phyloP scores from a whole-genome alignment of 345 rosid genomes.

The Clarkia xantiana region DNA sequence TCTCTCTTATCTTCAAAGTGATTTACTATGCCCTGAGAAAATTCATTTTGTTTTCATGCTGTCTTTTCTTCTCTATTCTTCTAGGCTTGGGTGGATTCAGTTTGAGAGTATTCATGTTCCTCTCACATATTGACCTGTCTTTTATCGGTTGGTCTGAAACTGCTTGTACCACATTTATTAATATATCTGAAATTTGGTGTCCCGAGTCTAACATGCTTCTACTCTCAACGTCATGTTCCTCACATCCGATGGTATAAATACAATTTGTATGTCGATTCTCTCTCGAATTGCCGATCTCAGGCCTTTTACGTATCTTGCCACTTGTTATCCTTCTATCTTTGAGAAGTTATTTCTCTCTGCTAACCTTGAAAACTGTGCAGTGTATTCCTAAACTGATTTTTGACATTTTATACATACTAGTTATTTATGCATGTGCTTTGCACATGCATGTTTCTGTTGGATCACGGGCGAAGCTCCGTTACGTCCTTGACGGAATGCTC shows the following conservation, averaged over 20 bases:
- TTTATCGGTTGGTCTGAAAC: not conserved
- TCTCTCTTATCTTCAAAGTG: too few species aligned
- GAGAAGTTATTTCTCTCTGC: not conserved
- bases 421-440: too few species aligned
- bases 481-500: too few species aligned
- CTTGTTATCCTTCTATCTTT: not conserved
- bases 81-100: too few species aligned
- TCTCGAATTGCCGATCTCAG: not conserved
- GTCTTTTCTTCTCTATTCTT: not conserved
- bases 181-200: too few species aligned
- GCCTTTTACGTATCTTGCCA: conserved; percentile 1
- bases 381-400: not conserved
- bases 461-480: too few species aligned
- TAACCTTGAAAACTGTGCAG: not conserved
- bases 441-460: too few species aligned
- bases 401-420: not conserved
- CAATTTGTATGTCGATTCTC: not conserved
- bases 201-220: too few species aligned
- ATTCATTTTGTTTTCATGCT: too few species aligned
- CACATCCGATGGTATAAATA: not conserved
- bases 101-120: not conserved
- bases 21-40: too few species aligned
- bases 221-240: not conserved
- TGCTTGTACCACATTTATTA: too few species aligned
- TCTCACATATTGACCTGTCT: too few species aligned